These are phyloP conservation scores for Inosperma sp. DNA, from an alignment of 768 basidiomycete genomes.

Conservation along the genomic window DNA sequence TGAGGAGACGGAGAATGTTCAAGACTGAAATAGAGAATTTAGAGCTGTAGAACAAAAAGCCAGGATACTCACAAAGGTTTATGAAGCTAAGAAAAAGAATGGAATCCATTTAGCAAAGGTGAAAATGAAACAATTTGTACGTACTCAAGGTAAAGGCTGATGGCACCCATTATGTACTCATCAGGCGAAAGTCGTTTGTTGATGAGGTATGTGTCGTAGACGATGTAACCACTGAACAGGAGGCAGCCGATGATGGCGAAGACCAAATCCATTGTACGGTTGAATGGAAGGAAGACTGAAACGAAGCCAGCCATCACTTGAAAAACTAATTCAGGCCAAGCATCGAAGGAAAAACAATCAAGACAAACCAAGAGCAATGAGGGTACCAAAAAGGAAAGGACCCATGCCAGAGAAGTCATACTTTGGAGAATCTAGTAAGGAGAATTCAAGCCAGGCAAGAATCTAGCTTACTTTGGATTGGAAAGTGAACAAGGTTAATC, in stretches of 20 bases:
- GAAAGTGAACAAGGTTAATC: conserved; percentile 90
- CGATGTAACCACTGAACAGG: conserved; percentile 85
- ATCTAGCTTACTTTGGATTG: conserved; percentile 70
- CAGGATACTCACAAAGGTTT: conserved; percentile 65
- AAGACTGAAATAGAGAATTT: conserved; percentile 48
- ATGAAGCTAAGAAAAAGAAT: conserved; percentile 53
- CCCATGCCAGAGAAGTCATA: conserved; percentile 94
- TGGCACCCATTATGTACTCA: conserved; percentile 87
- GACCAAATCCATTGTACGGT: conserved; percentile 72
- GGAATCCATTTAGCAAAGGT: conserved; percentile 15
- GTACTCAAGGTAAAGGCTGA: conserved; percentile 92
- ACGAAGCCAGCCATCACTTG: conserved; percentile 78
- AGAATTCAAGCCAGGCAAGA: neutral
- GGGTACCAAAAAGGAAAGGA: conserved; percentile 82
- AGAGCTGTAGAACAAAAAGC: neutral
- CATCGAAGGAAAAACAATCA: neutral
- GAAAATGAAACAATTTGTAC: conserved; percentile 25
- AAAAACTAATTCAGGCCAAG: neutral
- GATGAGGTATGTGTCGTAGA: conserved; percentile 89
- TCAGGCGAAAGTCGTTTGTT: conserved; percentile 86
- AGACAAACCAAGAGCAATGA: conserved; percentile 68
- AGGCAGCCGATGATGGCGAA: conserved; percentile 75
- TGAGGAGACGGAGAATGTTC: conserved; percentile 79
- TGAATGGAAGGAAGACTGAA: conserved; percentile 83
- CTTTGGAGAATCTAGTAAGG: conserved; percentile 33